Evolutionary conservation across 257 asterid species (phyloP), one percentile per base, ranked within the genome.

Genomic region (Linaria vulgaris): DNA sequence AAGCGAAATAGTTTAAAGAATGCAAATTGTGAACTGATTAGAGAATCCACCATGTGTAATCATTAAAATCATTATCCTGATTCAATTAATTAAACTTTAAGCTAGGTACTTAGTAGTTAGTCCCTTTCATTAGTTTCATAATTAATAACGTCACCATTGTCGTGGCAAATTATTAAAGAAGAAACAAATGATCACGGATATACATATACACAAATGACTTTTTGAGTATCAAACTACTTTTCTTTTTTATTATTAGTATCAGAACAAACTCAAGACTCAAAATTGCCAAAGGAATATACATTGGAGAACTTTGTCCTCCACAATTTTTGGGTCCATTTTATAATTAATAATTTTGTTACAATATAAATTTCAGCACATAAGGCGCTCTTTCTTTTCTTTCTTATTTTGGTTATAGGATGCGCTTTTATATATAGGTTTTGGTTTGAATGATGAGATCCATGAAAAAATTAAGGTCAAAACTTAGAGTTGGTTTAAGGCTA

Each of bases 21-120:
- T 53, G 53, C 21, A 5, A 13, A 45, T 12, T 30, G 25, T 38
- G 45, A n/a, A 30, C 14, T 60, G 72, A 77, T 65, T 69, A 50
- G 58, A 62, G 82, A 73, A 66, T 73, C 69, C 71, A 67, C 37
- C 64, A 45, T 20, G 31, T 34, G 75, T 67, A 75, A 79, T 79
- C 70, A 83, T 81, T 72, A 75, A 67, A 69, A 82, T 70, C 83
- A 70, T 75, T 70, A 74, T 82, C 84, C 64, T 59, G 48, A 49
- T 70, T 61, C 12, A 52, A 73, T 56, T 77, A 49, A 72, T 74
- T 76, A 70, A 76, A 61, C 72, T 56, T 34, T 61, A 63, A 74
- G 44, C 66, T 67, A n/a, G 69, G 72, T 76, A 83, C 78, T 83
- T 81, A 76, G 85, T 79, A 80, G 9, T 45, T 13, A 45, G 13